Evolutionary conservation across 148 eudicot species (phyloP).

Genomic region (Rheum nobile): DNA sequence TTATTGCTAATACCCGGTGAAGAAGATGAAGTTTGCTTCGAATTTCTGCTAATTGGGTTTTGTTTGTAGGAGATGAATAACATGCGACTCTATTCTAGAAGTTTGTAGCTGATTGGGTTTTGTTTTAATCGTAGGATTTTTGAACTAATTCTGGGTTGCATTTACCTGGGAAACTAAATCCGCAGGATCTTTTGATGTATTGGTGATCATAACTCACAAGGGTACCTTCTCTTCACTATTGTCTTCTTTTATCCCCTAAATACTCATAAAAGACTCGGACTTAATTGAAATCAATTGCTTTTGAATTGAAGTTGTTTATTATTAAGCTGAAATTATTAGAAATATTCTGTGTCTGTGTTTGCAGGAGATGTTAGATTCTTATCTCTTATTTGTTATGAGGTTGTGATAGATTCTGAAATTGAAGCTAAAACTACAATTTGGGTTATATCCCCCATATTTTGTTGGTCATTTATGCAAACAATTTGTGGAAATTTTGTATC

Average conservation of each 20-base stretch:
- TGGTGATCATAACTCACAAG: not conserved
- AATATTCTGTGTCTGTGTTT: not conserved
- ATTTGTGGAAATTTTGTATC: not conserved
- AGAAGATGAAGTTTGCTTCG: not conserved
- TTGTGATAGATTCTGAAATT: not conserved
- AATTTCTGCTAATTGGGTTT: not conserved
- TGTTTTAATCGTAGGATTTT: not conserved
- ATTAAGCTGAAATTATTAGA: not conserved
- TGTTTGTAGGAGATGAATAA: not conserved
- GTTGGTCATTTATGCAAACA: not conserved
- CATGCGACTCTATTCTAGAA: not conserved
- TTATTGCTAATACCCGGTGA: not conserved
- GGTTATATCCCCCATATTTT: not conserved
- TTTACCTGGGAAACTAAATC: not conserved
- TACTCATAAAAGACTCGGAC: not conserved
- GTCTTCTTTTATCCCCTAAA: not conserved
- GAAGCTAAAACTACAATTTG: not conserved
- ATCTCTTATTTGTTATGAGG: not conserved
- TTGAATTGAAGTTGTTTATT: not conserved
- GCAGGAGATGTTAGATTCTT: not conserved
- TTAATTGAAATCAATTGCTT: not conserved
- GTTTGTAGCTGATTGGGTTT: not conserved
- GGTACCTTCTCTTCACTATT: not conserved
- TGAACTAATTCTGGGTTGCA: conserved; percentile 2
- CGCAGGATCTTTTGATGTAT: not conserved